A percentile compares a stretch with the other conserved stretches of the same genome.
Conservation (phyloP, 345 rosid genomes). For the Bretschneidera sinensis region DNA sequence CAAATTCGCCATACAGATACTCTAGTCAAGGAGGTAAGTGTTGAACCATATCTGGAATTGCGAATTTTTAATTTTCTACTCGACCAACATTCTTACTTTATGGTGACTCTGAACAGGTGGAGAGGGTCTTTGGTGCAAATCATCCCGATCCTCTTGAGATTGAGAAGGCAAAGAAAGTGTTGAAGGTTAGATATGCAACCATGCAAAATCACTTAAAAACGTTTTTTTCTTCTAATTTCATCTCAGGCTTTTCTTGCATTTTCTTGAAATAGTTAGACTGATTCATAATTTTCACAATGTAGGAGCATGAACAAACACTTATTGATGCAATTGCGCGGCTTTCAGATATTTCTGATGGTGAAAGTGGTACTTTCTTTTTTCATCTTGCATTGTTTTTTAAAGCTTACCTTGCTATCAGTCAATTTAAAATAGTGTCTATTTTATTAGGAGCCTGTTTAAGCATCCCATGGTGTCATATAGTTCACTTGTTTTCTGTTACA, state of each 20-base stretch:
- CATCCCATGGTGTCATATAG: no score
- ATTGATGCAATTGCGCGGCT: slow-evolving; percentile 69
- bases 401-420: background rate
- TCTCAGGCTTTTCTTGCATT: background rate
- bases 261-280: slow-evolving; percentile 6
- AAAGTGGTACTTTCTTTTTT: slow-evolving; percentile 39
- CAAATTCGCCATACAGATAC: slow-evolving; percentile 70
- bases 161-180: slow-evolving; percentile 71
- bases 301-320: slow-evolving; percentile 86
- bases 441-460: background rate
- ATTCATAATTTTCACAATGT: slow-evolving; percentile 12
- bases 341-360: slow-evolving; percentile 70
- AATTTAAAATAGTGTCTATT: no score
- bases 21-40: slow-evolving; percentile 62
- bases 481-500: background rate
- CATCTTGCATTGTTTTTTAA: slow-evolving; percentile 1
- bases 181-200: slow-evolving; percentile 48
- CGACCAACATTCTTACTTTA: background rate
- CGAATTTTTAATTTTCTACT: background rate
- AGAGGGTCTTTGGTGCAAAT: slow-evolving; percentile 60
- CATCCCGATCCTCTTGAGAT: slow-evolving; percentile 75
- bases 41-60: slow-evolving; percentile 12
- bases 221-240: background rate
- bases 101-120: slow-evolving; percentile 48
- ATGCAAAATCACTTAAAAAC: slow-evolving; percentile 3